phyloP scores from a whole-genome alignment of 208 protist species.

The Vickermania spadyakhi region DNA sequence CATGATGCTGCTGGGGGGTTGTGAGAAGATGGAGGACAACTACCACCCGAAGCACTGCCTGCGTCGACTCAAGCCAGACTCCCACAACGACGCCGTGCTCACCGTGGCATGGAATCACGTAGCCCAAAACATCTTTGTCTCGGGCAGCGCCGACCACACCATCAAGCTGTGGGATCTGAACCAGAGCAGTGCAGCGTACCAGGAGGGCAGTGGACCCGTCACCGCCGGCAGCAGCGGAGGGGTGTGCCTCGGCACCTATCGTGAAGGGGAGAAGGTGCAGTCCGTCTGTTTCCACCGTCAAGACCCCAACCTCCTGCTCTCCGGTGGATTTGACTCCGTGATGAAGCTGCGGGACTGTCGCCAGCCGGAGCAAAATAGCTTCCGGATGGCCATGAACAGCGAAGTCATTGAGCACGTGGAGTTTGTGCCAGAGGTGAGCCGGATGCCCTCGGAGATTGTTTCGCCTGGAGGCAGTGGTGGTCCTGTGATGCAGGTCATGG shows the following conservation, averaged over 20 bases:
- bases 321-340: conserved; percentile 74
- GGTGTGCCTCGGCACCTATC: conserved; percentile 83
- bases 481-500: conserved; percentile 24
- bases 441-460: conserved; percentile 6
- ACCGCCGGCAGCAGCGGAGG: conserved; percentile 6
- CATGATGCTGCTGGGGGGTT: conserved; percentile 84
- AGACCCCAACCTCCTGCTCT: conserved; percentile 80
- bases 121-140: conserved; percentile 89
- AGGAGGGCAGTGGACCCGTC: no score
- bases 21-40: conserved; percentile 52
- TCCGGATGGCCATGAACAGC: conserved; percentile 20
- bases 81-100: conserved; percentile 94
- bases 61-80: conserved; percentile 43
- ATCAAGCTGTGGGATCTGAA: conserved; percentile 96
- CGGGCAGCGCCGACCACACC: conserved; percentile 91
- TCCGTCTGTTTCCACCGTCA: conserved; percentile 81
- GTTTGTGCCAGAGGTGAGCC: conserved; percentile 27
- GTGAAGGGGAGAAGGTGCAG: conserved; percentile 91
- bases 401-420: conserved; percentile 66
- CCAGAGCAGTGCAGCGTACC: conserved; percentile 6
- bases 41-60: conserved; percentile 60
- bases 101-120: conserved; percentile 90
- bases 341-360: conserved; percentile 80
- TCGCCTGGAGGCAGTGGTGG: not conserved
- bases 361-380: conserved; percentile 24